Evolutionary conservation across 23 red algal genomes (phyloP).

Genomic region (Gracilaria domingensis): DNA sequence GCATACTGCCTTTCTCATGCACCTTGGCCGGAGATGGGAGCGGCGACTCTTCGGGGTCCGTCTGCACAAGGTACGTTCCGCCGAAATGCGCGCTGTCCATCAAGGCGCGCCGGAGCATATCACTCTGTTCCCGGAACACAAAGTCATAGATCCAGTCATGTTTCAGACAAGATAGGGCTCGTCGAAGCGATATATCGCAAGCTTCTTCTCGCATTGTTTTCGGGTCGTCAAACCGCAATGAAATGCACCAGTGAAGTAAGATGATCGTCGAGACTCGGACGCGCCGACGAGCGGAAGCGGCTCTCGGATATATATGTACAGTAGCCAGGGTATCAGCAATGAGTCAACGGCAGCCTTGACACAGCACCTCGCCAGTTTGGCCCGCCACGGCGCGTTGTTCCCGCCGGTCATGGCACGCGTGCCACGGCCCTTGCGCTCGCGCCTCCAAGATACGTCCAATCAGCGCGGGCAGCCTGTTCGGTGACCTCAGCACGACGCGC

Average conservation of each 20-base stretch:
- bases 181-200: background rate
- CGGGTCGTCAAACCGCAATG: background rate
- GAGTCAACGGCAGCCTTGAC: background rate
- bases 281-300: no score
- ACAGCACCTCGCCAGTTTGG: background rate
- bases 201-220: background rate
- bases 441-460: background rate
- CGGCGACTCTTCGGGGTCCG: slow-evolving; percentile 10
- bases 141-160: slow-evolving; percentile 53
- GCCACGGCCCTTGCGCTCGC: background rate
- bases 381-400: background rate
- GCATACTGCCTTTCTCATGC: slow-evolving; percentile 17
- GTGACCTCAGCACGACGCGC: background rate
- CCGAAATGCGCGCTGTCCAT: background rate
- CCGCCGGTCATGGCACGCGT: background rate
- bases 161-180: background rate
- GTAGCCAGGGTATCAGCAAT: background rate
- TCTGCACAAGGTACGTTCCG: background rate
- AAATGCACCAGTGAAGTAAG: no score
- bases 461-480: background rate
- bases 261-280: no score
- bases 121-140: background rate
- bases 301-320: no score
- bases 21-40: slow-evolving; percentile 10
- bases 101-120: slow-evolving; percentile 7